These are phyloP conservation scores for Suillus lakei DNA, from an alignment of 768 basidiomycete genomes.

Conservation along the genomic window DNA sequence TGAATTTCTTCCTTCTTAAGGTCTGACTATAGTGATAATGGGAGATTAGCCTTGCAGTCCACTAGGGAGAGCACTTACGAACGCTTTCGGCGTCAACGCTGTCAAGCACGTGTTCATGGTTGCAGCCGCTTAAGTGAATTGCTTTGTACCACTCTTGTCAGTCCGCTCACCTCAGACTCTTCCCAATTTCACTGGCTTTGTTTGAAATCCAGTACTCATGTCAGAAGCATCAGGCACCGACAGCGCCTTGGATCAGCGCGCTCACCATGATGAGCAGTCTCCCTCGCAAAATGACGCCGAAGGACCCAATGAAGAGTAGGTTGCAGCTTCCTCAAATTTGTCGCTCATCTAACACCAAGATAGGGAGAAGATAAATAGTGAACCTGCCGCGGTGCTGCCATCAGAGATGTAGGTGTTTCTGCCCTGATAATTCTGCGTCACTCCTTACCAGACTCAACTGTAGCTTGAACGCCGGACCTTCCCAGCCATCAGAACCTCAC, in stretches of 20 bases:
- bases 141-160: neutral
- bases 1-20: no score
- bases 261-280: no score
- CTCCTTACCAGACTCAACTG: neutral
- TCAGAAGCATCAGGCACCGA: neutral
- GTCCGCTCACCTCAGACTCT: neutral
- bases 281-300: neutral
- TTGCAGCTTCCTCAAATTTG: neutral
- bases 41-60: no score
- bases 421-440: neutral
- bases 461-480: neutral
- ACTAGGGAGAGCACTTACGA: no score
- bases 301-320: neutral
- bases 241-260: neutral
- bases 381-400: neutral
- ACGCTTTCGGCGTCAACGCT: no score
- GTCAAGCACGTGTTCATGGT: no score
- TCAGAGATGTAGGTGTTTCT: neutral
- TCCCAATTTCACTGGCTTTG: neutral
- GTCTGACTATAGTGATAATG: no score
- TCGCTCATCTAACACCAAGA: neutral
- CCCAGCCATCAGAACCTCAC: neutral
- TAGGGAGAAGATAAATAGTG: neutral
- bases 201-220: neutral
- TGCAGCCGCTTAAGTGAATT: no score